Base-by-base conservation (phyloP, 2,329 filamentous ascomycete genomes). In the Sclerotinia glacialis region DNA sequence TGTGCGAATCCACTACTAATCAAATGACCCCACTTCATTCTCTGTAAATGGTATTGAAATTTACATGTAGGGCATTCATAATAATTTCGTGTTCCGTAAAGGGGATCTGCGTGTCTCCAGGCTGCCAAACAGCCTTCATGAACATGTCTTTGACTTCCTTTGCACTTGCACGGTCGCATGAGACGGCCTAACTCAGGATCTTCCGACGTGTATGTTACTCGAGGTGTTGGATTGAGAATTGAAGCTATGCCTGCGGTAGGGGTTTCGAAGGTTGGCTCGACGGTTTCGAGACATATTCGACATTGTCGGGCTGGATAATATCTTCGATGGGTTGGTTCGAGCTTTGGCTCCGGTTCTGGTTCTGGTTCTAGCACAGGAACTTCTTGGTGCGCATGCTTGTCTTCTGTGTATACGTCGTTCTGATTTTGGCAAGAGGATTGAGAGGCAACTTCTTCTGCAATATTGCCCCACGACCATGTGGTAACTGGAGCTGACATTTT, bases 161-260 rank as follows among this genome's bases (percentile, higher is more conserved):
- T 96, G 83, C 95, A 99, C 79, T 89, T 88, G 82, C 95, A 99
- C 46, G 95, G 95, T 64, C 90, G 90, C 72, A 98, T 85, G 37
- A 99, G 82, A 61, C 92, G 88, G 49, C 92, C 92, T 40, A 89
- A 84, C 70, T 89, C 83, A 8, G 87, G 83, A 71, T 92, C 90
- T 69, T 90, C 86, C 31, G 91, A 93, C 62, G 88, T 83, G 74
- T 96, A 97, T 26, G 83, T 82, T 55, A 89, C 86, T 60, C 82
- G 81, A 23, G 86, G 83, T 52, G 76, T 76, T 37, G 83, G 78
- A 70, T 87, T 83, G 53, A 90, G 77, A 63, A 87, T 82, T 31
- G 80, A 80, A 31, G 86, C 83, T 28, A 87, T 73, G 67, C 79
- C 81, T 67, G 85, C 82, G 14, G 82, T 80, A 18, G 82, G 79